Base-by-base conservation (phyloP, 305 asterid genomes). In the Fraxinus xanthoxyloides region DNA sequence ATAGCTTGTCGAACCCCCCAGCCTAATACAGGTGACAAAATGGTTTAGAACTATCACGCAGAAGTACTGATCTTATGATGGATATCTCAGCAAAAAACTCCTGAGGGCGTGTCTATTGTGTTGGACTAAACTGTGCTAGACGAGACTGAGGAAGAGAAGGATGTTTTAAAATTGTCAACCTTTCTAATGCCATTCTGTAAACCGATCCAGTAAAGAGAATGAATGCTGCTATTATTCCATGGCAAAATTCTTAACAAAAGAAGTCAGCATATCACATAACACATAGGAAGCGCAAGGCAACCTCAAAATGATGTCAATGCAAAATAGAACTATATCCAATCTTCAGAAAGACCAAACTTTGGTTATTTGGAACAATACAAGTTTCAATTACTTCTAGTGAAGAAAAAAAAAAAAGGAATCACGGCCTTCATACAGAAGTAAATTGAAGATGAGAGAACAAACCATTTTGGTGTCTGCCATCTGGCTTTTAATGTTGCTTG, bases 1-100 rank as follows among this genome's bases (percentile, higher is more conserved):
- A 40, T 75, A 91, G 84, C 81, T 85, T 95, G 91, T 93, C 86
- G 75, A 95, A 95, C 5, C 98, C 99, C 24, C 99, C 97, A 3
- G 85, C 98, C 98, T 94, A 86, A 36, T 38, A 72, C 35, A 70
- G 31, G 34, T 63, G 15, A 23, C 10, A 21, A 32, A 31, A 82
- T 15, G 26, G 61, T 30, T 63, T 63, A 8, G 32, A 63, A 24
- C 17, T 67, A 65, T 65, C 35, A 4, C 2, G n/a, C n/a, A 1
- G 15, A 65, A 9, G 2, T 26, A 65, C 19, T 65, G 31, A 61
- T 61, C 31, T 61, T 23, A 19, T 21, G 30, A 59, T 59, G 12
- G 15, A 59, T 2, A 19, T 61, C 31, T 23, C 0, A 61, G 70
- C 54, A 2, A 61, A 23, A 56, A 8, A 61, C 70, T 61, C 15